These are phyloP conservation scores for Alternaria alternata DNA, from an alignment of 2,329 filamentous ascomycete genomes.

Conservation along the genomic window DNA sequence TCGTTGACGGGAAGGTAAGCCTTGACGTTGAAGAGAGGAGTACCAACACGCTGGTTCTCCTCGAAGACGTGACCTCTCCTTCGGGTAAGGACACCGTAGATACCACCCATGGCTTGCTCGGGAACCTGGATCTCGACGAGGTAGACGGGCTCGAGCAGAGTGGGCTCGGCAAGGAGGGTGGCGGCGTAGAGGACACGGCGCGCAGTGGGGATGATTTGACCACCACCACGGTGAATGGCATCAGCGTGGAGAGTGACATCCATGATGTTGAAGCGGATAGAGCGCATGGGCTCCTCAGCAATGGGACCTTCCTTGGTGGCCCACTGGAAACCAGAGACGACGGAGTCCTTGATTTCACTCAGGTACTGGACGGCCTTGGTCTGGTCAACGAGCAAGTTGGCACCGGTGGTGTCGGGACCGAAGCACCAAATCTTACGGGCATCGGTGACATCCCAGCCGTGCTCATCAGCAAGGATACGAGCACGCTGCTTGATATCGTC, in stretches of 20 bases:
- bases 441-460: constrained; percentile 99
- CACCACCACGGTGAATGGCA: constrained; percentile 99
- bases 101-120: constrained; percentile 98
- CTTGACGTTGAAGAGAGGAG: constrained; percentile 99
- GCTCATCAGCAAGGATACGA: constrained; percentile 93
- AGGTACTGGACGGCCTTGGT: constrained; percentile 99
- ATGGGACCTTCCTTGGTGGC: constrained; percentile 96
- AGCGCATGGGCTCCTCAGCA: constrained; percentile 98
- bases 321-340: constrained; percentile 99
- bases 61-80: constrained; percentile 98
- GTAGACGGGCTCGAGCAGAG: constrained; percentile 96
- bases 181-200: constrained; percentile 97
- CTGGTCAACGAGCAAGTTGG: constrained; percentile 99
- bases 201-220: constrained; percentile 97
- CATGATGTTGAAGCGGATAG: constrained; percentile 97
- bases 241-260: constrained; percentile 99
- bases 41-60: constrained; percentile 98
- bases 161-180: constrained; percentile 87
- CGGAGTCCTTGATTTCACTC: constrained; percentile 99
- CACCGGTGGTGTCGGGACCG: constrained; percentile 95
- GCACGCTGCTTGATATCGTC: constrained; percentile 99
- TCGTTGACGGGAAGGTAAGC: constrained; percentile 96
- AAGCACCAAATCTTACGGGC: constrained; percentile 99
- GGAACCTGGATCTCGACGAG: constrained; percentile 99
- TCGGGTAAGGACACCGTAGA: constrained; percentile 98